A percentile compares a stretch with the other conserved stretches of the same genome.
Conservation (phyloP, 805 yeast genomes). For the Hanseniaspora thailandica region DNA sequence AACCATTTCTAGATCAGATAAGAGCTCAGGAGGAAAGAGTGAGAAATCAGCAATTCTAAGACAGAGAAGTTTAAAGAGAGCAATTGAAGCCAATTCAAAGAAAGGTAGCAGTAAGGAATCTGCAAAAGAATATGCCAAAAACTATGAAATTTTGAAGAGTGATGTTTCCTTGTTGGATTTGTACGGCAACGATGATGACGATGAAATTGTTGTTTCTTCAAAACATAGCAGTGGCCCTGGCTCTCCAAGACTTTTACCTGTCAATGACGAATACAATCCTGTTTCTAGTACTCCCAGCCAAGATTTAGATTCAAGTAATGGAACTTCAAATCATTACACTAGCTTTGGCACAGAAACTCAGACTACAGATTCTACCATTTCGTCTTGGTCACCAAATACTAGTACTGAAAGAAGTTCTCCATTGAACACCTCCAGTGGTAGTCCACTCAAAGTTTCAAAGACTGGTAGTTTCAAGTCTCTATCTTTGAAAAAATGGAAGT, state of each 20-base stretch:
- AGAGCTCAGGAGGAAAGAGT: neutral
- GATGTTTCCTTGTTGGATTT: neutral
- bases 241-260: neutral
- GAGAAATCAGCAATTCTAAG: neutral
- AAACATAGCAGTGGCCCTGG: neutral
- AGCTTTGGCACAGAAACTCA: neutral
- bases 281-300: neutral
- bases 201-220: neutral
- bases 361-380: neutral
- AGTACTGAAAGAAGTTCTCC: neutral
- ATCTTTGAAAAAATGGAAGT: neutral
- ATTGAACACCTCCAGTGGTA: neutral
- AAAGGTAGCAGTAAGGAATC: neutral
- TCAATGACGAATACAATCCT: neutral
- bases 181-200: neutral
- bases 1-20: neutral
- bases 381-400: neutral
- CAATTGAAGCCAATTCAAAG: neutral
- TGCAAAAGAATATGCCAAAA: neutral
- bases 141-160: neutral
- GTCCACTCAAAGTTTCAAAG: too few species aligned
- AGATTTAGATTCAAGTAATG: neutral
- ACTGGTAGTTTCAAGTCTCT: neutral
- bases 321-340: neutral
- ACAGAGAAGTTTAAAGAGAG: constrained; percentile 3